Evolutionary conservation across 352 stramenopile species (phyloP), one percentile per base, ranked within the genome.

Genomic region (Elongisporangium anandrum): DNA sequence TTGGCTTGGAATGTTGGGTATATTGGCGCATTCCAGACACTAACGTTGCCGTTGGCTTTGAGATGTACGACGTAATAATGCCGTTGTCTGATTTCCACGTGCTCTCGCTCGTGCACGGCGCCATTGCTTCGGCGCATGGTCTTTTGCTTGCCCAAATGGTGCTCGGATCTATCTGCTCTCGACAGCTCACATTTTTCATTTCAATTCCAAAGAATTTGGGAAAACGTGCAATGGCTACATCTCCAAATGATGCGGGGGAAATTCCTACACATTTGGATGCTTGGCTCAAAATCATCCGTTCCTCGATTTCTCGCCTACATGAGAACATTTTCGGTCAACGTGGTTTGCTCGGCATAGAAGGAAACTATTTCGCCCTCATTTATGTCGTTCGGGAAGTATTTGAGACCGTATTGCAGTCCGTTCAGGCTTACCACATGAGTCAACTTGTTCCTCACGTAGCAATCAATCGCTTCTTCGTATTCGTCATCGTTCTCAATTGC

Each of bases 391-490:
- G 70, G 2, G 69, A 78, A 56, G 59, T 66, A 1, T 21, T 72
- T 0, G 66, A 73, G 50, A 72, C 67, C 3, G 23, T 67, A 3
- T 16, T 75, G 21, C 66, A 76, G 26, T 67, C 64, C 1, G 41
- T 48, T 38, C 64, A 81, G 52, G 66, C 66, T 13, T 66, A 70
- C 10, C 60, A 60, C 0, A 66, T 81, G 59, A 78, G 69, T 48
- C 50, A 23, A 22, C 61, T 67, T 12, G 39, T 74, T 2, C 64
- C 67, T 26, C 64, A 64, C 16, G 19, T 68, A 17, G 75, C 66
- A 60, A 56, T 81, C 8, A 72, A 81, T 22, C 63, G 72, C n/a
- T 69, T 76, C 15, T 75, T 73, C 41, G 67, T 73, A 1, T 17
- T 24, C 3, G 53, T 77, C 12, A 50, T 80, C 0, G 56, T 73